Percentiles rank a stretch among this genome's conserved stretches.
Conservation (phyloP, 1,139 yeast species). For the Saccharomyces hybrid region DNA sequence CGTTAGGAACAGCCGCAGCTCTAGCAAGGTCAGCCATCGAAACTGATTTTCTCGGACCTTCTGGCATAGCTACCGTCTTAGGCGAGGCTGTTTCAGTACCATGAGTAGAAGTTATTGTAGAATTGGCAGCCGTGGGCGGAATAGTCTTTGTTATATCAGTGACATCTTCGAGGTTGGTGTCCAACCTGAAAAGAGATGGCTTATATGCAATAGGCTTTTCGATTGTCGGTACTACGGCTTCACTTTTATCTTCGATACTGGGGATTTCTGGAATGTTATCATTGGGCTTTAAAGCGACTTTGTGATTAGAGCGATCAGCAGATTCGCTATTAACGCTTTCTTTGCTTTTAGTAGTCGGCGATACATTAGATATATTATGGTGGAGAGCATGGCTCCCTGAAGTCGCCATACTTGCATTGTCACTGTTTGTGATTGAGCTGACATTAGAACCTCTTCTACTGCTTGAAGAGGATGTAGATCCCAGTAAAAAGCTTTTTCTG, state of each 20-base stretch:
- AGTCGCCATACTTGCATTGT: slow-evolving; percentile 1
- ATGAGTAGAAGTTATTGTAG: neutral
- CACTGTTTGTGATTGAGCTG: slow-evolving; percentile 8
- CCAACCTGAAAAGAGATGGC: slow-evolving; percentile 19
- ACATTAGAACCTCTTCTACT: slow-evolving; percentile 15
- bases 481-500: neutral
- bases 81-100: neutral
- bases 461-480: slow-evolving; percentile 6
- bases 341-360: slow-evolving; percentile 1
- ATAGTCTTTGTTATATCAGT: slow-evolving; percentile 26
- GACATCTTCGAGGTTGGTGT: slow-evolving; percentile 27
- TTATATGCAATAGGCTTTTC: slow-evolving; percentile 5
- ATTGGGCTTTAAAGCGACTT: neutral
- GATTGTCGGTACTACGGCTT: slow-evolving; percentile 10
- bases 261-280: neutral
- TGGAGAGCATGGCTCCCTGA: slow-evolving; percentile 2
- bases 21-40: slow-evolving; percentile 21
- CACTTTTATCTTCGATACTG: no score
- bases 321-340: neutral
- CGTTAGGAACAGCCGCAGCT: slow-evolving; percentile 14
- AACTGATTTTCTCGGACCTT: slow-evolving; percentile 24
- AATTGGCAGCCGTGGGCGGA: neutral
- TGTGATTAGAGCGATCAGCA: neutral
- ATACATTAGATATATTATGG: neutral
- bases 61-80: neutral